Percentiles rank a stretch among this genome's conserved stretches.
These are phyloP conservation scores for Paramecium caudatum DNA, from an alignment of 73 alveolate genomes.

Conservation along the genomic window DNA sequence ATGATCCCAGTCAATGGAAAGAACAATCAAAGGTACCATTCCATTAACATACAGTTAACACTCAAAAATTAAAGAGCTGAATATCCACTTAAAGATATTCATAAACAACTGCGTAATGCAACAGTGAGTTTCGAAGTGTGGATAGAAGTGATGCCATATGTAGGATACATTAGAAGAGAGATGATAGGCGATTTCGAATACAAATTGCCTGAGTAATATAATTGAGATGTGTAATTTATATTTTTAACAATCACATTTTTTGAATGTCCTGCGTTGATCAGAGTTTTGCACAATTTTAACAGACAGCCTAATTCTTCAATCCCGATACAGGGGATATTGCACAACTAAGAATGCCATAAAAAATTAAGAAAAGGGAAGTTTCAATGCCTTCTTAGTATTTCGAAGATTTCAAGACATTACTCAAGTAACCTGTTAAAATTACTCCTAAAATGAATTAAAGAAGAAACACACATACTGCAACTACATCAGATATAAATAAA, in stretches of 20 bases:
- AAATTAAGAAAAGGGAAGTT: constrained; percentile 36
- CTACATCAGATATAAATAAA: neutral
- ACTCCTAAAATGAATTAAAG: neutral
- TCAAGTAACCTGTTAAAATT: constrained; percentile 4
- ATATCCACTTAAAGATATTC: constrained; percentile 53
- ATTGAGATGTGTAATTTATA: constrained; percentile 62
- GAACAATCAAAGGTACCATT: constrained; percentile 1
- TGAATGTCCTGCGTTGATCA: constrained; percentile 36
- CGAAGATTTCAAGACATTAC: constrained; percentile 10
- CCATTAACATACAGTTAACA: neutral
- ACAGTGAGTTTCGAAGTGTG: constrained; percentile 64
- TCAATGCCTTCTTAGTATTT: constrained; percentile 49
- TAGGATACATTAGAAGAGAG: constrained; percentile 41
- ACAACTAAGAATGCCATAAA: constrained; percentile 40
- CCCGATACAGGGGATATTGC: constrained; percentile 51
- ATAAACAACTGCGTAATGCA: constrained; percentile 15
- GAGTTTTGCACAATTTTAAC: constrained; percentile 55
- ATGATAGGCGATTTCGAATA: constrained; percentile 27
- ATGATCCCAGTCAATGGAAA: constrained; percentile 29
- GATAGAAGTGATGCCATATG: constrained; percentile 68
- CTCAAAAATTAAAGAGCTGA: constrained; percentile 53
- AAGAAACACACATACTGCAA: constrained; percentile 13
- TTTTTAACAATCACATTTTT: constrained; percentile 54
- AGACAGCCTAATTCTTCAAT: constrained; percentile 58
- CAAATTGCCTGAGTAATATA: constrained; percentile 49